Conservation (phyloP, 441 rosid genomes). For the Gossypium davidsonii region DNA sequence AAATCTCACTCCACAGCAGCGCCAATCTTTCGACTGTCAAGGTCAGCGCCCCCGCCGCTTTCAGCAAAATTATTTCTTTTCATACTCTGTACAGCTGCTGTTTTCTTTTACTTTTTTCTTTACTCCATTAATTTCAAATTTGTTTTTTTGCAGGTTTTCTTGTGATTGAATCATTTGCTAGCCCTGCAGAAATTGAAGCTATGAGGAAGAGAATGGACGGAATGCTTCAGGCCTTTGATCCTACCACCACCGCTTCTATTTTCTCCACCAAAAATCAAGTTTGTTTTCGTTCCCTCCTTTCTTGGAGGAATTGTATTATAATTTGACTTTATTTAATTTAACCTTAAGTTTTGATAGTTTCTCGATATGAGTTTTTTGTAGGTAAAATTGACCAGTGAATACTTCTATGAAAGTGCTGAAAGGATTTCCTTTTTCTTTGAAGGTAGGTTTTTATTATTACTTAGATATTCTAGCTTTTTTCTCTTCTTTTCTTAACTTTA, state of each 20-base stretch:
- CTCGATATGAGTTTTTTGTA: conserved; percentile 14
- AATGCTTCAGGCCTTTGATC: conserved; percentile 57
- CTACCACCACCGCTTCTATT: conserved; percentile 48
- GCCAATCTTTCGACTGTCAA: conserved; percentile 49
- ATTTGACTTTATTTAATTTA: neutral
- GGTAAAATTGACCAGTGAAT: conserved; percentile 54
- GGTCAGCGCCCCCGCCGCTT: conserved; percentile 20
- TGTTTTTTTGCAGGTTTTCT: conserved; percentile 47
- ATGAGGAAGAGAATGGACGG: conserved; percentile 66
- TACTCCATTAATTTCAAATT: neutral
- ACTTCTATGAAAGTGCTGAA: conserved; percentile 84
- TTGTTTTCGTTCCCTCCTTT: neutral
- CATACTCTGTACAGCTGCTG: neutral
- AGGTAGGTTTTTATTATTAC: conserved; percentile 35
- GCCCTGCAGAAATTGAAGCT: conserved; percentile 42
- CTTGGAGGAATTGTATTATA: neutral
- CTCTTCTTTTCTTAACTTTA: neutral
- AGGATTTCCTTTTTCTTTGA: conserved; percentile 91
- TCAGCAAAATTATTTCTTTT: neutral
- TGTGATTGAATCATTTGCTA: conserved; percentile 72
- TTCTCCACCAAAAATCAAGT: conserved; percentile 95
- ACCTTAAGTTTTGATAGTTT: neutral
- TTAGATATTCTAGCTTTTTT: neutral
- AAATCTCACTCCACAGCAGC: conserved; percentile 56
- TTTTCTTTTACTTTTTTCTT: neutral